These are phyloP conservation scores for Tuber indicum DNA, from an alignment of 495 filamentous ascomycete species.

Conservation along the genomic window DNA sequence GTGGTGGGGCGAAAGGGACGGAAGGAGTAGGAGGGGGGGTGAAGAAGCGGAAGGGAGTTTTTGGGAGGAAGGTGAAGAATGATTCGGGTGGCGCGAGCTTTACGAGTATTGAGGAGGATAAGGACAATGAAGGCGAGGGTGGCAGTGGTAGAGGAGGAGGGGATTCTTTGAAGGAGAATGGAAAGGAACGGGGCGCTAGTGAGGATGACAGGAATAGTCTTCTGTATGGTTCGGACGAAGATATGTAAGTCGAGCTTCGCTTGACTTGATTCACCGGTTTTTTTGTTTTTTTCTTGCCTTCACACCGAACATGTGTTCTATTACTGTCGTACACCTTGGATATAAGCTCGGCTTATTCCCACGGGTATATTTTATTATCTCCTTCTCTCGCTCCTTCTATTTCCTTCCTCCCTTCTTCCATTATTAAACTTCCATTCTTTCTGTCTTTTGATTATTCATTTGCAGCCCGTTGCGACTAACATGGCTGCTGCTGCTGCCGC, in stretches of 20 bases:
- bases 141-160: constrained; percentile 7
- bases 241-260: constrained; percentile 53
- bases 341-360: constrained; percentile 24
- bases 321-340: constrained; percentile 20
- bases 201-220: constrained; percentile 53
- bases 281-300: constrained; percentile 7
- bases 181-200: constrained; percentile 25
- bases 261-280: constrained; percentile 21
- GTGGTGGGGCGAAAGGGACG: not conserved
- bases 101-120: constrained; percentile 35
- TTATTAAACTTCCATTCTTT: constrained; percentile 4
- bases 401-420: not conserved
- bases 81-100: constrained; percentile 26
- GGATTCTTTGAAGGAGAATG: constrained; percentile 8
- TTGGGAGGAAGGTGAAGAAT: constrained; percentile 36
- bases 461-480: constrained; percentile 18
- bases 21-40: constrained; percentile 8
- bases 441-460: not conserved
- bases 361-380: constrained; percentile 21
- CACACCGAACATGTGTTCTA: constrained; percentile 28
- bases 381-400: constrained; percentile 10
- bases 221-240: constrained; percentile 63
- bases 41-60: constrained; percentile 33
- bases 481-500: not conserved
- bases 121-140: constrained; percentile 12